Percentiles rank a stretch among this genome's conserved stretches.
Conservation (phyloP, 768 basidiomycete species). For the Tricholoma saponaceum region DNA sequence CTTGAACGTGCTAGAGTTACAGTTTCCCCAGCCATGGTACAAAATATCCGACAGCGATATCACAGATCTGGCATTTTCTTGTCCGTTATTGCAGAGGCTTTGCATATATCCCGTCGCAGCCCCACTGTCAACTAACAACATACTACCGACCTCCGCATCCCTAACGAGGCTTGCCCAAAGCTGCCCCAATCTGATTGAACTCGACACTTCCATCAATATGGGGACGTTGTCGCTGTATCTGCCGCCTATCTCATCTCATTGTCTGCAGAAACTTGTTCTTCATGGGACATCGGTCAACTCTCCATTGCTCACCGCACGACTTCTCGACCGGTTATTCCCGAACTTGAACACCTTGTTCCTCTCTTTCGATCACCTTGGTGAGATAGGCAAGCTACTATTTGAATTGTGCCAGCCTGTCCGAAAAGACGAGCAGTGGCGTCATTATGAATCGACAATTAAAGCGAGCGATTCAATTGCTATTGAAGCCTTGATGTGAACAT, state of each 20-base stretch:
- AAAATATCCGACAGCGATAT: neutral
- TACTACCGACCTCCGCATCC: too few relatives aligned
- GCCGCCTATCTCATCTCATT: neutral
- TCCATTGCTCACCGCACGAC: neutral
- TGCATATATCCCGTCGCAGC: neutral
- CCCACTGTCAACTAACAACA: too few relatives aligned
- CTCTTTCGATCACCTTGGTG: too few relatives aligned
- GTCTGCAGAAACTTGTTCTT: neutral
- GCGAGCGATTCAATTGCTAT: too few relatives aligned
- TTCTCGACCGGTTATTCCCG: neutral
- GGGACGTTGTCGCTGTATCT: neutral
- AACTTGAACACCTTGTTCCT: neutral
- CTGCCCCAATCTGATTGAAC: too few relatives aligned
- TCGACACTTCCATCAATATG: neutral
- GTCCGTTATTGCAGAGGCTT: neutral
- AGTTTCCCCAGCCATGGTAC: neutral
- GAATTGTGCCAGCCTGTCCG: too few relatives aligned
- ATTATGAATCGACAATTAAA: too few relatives aligned
- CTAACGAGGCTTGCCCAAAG: too few relatives aligned
- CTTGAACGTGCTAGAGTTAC: neutral
- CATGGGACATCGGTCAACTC: neutral
- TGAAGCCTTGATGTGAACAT: too few relatives aligned
- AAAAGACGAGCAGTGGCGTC: too few relatives aligned
- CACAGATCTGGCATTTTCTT: neutral
- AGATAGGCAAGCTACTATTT: too few relatives aligned